Conservation (phyloP, 2,329 filamentous ascomycete genomes). For the Chalaropsis ovoidea region DNA sequence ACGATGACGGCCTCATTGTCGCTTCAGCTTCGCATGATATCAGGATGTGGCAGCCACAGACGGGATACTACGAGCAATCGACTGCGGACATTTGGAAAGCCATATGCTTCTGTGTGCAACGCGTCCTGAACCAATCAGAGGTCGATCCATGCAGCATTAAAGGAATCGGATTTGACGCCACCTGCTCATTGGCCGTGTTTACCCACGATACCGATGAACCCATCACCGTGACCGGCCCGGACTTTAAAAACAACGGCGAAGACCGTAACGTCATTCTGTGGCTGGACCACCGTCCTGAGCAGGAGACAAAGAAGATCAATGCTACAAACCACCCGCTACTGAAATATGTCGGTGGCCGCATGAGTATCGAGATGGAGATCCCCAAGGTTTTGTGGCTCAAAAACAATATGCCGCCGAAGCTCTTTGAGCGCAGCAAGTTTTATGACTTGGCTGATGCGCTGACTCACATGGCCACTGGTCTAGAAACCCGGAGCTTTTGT, state of each 20-base stretch:
- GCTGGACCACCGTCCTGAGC: constrained; percentile 87
- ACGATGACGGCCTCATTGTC: constrained; percentile 79
- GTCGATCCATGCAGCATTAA: constrained; percentile 65
- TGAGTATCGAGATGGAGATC: constrained; percentile 99
- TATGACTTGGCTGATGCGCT: constrained; percentile 90
- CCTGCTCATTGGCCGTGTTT: constrained; percentile 94
- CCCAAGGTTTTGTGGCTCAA: constrained; percentile 98
- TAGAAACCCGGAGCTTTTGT: constrained; percentile 86
- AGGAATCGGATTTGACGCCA: constrained; percentile 94
- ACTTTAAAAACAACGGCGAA: constrained; percentile 64
- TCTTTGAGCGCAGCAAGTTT: constrained; percentile 90
- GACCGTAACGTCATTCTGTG: constrained; percentile 94
- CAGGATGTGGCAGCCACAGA: constrained; percentile 68
- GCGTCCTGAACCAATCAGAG: constrained; percentile 69
- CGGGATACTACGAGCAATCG: constrained; percentile 86
- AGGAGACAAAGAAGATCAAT: constrained; percentile 90
- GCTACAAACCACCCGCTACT: constrained; percentile 83
- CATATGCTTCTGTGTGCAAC: constrained; percentile 80
- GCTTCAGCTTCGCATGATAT: constrained; percentile 64
- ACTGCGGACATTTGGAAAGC: constrained; percentile 94
- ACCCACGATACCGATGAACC: constrained; percentile 81
- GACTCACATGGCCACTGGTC: constrained; percentile 87
- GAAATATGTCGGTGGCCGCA: constrained; percentile 91
- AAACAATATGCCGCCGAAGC: constrained; percentile 88
- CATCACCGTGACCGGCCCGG: constrained; percentile 76